Percentiles rank a stretch among this genome's conserved stretches.
Conservation (phyloP, 2,329 filamentous ascomycete genomes). For the Alternaria arborescens region DNA sequence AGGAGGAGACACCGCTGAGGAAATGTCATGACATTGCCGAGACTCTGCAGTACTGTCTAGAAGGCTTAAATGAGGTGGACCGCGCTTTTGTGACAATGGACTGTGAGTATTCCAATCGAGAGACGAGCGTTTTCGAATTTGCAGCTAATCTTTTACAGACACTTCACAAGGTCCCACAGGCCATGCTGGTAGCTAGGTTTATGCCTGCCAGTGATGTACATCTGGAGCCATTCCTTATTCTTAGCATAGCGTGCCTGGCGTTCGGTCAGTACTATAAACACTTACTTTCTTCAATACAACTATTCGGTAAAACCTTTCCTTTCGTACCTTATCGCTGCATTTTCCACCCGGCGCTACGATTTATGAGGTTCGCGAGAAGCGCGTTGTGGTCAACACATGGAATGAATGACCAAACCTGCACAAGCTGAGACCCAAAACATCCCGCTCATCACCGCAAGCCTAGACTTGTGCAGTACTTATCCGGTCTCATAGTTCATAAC, state of each 20-base stretch:
- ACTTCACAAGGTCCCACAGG: conserved; percentile 38
- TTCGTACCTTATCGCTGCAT: neutral
- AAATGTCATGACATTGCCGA: conserved; percentile 68
- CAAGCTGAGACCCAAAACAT: neutral
- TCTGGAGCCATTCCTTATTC: neutral
- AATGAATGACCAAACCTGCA: neutral
- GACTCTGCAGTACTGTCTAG: conserved; percentile 69
- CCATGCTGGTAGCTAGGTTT: conserved; percentile 18
- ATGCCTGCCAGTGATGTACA: neutral
- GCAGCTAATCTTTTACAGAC: conserved; percentile 25
- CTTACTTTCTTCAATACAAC: neutral
- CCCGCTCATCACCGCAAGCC: no score
- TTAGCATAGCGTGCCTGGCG: conserved; percentile 12
- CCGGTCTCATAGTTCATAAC: neutral
- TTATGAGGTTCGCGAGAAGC: neutral
- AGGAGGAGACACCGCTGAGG: conserved; percentile 61
- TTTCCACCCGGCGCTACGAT: no score
- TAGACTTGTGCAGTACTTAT: neutral
- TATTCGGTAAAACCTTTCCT: neutral
- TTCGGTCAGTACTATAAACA: conserved; percentile 1
- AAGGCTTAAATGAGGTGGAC: conserved; percentile 63
- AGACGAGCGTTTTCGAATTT: neutral
- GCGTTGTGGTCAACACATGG: neutral
- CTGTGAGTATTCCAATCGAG: conserved; percentile 47
- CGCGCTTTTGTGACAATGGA: conserved; percentile 62